Evolutionary conservation across 2,329 filamentous ascomycete species (phyloP).

Genomic region (Alternaria dauci): DNA sequence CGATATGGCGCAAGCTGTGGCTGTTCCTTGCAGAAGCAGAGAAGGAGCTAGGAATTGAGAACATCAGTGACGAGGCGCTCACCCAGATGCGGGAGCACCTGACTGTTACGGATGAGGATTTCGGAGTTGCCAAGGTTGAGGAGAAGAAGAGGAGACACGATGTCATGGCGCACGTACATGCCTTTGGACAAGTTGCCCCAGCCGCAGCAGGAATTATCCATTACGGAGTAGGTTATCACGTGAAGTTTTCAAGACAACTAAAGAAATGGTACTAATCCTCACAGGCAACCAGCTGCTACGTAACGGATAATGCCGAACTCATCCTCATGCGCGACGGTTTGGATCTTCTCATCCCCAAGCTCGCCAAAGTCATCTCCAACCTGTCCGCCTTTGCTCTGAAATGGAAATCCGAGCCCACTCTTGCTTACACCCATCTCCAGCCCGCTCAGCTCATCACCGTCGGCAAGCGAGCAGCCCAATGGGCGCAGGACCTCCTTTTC

Average conservation of each 20-base stretch:
- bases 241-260: not conserved
- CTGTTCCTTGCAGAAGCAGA: slow-evolving; percentile 82
- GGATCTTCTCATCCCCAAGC: slow-evolving; percentile 77
- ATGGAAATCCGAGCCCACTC: slow-evolving; percentile 75
- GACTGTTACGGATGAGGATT: slow-evolving; percentile 58
- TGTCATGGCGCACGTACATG: slow-evolving; percentile 74
- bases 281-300: slow-evolving; percentile 39
- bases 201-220: slow-evolving; percentile 86
- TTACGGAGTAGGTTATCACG: slow-evolving; percentile 60
- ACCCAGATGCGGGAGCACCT: slow-evolving; percentile 57
- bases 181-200: slow-evolving; percentile 76
- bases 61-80: slow-evolving; percentile 71
- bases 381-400: slow-evolving; percentile 75
- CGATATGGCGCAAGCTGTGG: slow-evolving; percentile 87
- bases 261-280: slow-evolving; percentile 68
- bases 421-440: slow-evolving; percentile 80
- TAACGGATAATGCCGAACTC: slow-evolving; percentile 41
- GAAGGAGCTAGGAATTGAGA: slow-evolving; percentile 77
- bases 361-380: slow-evolving; percentile 81
- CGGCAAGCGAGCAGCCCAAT: slow-evolving; percentile 73
- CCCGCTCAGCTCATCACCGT: slow-evolving; percentile 71
- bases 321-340: slow-evolving; percentile 79
- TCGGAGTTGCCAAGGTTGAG: slow-evolving; percentile 57
- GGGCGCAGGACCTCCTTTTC: slow-evolving; percentile 78
- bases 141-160: slow-evolving; percentile 69